Percentiles rank a stretch among this genome's conserved stretches.
Evolutionary conservation across 1,139 yeast species (phyloP).

Genomic region (Yamadazyma atmosphaerica): DNA sequence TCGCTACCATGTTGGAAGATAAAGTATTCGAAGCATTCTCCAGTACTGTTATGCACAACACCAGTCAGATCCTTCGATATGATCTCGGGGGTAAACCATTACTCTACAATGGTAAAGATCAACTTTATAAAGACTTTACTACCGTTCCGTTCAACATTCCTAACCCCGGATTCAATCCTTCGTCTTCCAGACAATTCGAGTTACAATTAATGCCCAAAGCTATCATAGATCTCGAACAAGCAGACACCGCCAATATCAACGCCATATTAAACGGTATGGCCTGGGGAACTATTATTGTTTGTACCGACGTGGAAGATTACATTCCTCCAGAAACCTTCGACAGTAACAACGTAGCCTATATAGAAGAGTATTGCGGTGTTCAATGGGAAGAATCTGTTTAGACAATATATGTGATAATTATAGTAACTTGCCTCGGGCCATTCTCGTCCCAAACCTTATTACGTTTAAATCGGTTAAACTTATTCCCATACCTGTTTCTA

Average conservation of each 20-base stretch:
- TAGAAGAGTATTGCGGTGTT: conserved; percentile 90
- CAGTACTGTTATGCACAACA: conserved; percentile 72
- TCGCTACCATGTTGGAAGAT: conserved; percentile 65
- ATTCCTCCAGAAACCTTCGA: conserved; percentile 57
- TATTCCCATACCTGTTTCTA: neutral
- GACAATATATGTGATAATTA: no score
- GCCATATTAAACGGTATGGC: conserved; percentile 79
- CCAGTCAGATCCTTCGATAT: conserved; percentile 83
- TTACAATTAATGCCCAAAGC: conserved; percentile 93
- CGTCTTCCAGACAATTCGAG: conserved; percentile 68
- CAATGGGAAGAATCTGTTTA: conserved; percentile 81
- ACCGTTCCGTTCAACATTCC: conserved; percentile 39
- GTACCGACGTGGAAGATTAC: conserved; percentile 74
- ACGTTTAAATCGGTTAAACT: no score
- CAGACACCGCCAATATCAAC: conserved; percentile 26
- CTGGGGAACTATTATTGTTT: conserved; percentile 93
- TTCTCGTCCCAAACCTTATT: no score
- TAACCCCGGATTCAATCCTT: conserved; percentile 59
- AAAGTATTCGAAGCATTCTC: conserved; percentile 77
- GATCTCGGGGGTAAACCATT: conserved; percentile 75
- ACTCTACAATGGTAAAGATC: conserved; percentile 65
- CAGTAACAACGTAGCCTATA: conserved; percentile 71
- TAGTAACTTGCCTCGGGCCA: no score
- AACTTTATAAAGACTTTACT: conserved; percentile 44
- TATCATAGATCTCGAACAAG: conserved; percentile 73